A percentile compares a stretch with the other conserved stretches of the same genome.
These are phyloP conservation scores for Paramecium sexaurelia DNA, from an alignment of 73 alveolate species.

Conservation along the genomic window DNA sequence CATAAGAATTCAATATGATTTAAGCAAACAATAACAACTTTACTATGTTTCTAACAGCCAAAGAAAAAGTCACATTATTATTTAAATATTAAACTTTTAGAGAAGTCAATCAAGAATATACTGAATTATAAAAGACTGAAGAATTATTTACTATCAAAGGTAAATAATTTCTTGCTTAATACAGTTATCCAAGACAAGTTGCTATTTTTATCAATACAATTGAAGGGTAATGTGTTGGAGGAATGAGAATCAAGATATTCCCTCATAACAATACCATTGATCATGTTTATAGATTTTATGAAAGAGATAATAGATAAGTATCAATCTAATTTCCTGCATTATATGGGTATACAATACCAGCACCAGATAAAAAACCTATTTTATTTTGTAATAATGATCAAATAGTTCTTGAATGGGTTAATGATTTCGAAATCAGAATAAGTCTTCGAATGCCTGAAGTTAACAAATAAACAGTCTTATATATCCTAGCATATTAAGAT, in stretches of 20 bases:
- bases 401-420: background rate
- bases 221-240: constrained; percentile 40
- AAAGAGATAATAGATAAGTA: constrained; percentile 54
- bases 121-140: constrained; percentile 17
- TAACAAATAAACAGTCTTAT: background rate
- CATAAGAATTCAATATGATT: constrained; percentile 30
- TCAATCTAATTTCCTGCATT: constrained; percentile 3
- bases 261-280: background rate
- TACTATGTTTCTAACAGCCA: constrained; percentile 2
- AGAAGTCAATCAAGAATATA: background rate
- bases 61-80: background rate
- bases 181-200: constrained; percentile 48
- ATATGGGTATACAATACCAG: constrained; percentile 37
- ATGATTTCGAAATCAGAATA: constrained; percentile 28
- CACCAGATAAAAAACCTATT: constrained; percentile 40
- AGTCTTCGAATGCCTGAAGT: constrained; percentile 17
- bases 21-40: background rate
- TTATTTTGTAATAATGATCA: background rate
- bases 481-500: constrained; percentile 1
- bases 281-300: constrained; percentile 47
- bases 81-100: constrained; percentile 11
- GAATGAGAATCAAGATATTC: constrained; percentile 42
- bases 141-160: background rate
- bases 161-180: background rate
- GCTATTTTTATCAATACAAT: constrained; percentile 39